These are phyloP conservation scores for Haberlea rhodopensis DNA, from an alignment of 257 asterid genomes.

Conservation along the genomic window DNA sequence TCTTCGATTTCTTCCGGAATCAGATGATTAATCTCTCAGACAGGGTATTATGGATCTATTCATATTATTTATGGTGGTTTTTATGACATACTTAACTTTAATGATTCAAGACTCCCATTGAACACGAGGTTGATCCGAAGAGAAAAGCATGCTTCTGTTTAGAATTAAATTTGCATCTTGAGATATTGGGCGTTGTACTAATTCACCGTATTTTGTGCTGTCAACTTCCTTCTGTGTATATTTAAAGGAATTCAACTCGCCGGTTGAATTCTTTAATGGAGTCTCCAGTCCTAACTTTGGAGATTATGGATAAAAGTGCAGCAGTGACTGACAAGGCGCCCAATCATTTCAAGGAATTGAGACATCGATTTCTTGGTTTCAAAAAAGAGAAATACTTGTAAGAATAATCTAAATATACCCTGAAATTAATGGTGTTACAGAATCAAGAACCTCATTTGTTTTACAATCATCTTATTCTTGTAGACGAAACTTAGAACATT, in stretches of 20 bases:
- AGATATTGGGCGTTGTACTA: constrained; percentile 20
- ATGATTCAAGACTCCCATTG: too few relatives aligned
- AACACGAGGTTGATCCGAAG: constrained; percentile 44
- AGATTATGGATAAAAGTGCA: too few relatives aligned
- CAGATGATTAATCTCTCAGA: too few relatives aligned
- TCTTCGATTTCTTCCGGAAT: too few relatives aligned
- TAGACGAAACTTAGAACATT: constrained; percentile 74
- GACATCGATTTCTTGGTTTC: too few relatives aligned
- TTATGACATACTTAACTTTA: too few relatives aligned
- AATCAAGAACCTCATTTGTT: constrained; percentile 11
- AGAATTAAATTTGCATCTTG: constrained; percentile 21
- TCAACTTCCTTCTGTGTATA: constrained; percentile 26
- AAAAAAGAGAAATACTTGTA: too few relatives aligned
- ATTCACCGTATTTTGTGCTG: constrained; percentile 25
- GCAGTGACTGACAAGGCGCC: constrained; percentile 32
- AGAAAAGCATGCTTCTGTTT: constrained; percentile 53
- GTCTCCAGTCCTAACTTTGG: too few relatives aligned
- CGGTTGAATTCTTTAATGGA: too few relatives aligned
- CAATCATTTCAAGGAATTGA: constrained; percentile 63
- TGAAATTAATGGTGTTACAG: constrained; percentile 12
- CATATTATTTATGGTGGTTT: too few relatives aligned
- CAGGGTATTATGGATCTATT: too few relatives aligned
- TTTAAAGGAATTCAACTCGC: constrained; percentile 48
- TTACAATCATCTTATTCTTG: constrained; percentile 13
- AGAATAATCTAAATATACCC: too few relatives aligned